These are phyloP conservation scores for Auriculariales sp. DNA, from an alignment of 768 basidiomycete species.

Conservation along the genomic window DNA sequence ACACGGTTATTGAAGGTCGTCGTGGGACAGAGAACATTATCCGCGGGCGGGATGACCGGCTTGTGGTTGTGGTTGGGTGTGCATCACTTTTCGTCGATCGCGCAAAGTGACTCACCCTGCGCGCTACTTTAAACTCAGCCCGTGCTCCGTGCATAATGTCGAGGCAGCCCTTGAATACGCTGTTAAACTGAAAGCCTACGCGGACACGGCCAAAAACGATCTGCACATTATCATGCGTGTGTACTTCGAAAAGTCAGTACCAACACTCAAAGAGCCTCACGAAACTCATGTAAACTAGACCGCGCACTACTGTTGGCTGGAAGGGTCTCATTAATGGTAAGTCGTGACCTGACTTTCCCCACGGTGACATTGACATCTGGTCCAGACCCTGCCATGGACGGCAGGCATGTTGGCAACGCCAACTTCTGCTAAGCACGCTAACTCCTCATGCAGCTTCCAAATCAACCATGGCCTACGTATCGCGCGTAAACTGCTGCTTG, in stretches of 20 bases:
- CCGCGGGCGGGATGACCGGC: slow-evolving; percentile 77
- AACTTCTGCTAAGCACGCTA: not conserved
- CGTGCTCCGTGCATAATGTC: slow-evolving; percentile 89
- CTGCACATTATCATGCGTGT: slow-evolving; percentile 94
- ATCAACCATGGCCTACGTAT: slow-evolving; percentile 92
- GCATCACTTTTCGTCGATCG: slow-evolving; percentile 12
- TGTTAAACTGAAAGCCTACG: slow-evolving; percentile 60
- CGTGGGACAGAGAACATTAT: slow-evolving; percentile 64
- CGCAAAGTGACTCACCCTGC: not conserved
- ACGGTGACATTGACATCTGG: not conserved
- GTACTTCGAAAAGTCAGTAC: slow-evolving; percentile 75
- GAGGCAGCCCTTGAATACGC: slow-evolving; percentile 83
- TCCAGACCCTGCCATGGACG: slow-evolving; percentile 78
- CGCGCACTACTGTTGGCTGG: slow-evolving; percentile 94
- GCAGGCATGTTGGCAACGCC: slow-evolving; percentile 15
- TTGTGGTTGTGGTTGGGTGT: slow-evolving; percentile 84
- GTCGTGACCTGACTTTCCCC: not conserved
- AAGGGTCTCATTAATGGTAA: slow-evolving; percentile 89
- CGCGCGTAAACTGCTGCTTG: slow-evolving; percentile 74
- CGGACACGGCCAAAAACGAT: slow-evolving; percentile 67
- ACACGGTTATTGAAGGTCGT: slow-evolving; percentile 82
- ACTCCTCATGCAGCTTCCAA: slow-evolving; percentile 43
- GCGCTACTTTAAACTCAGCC: slow-evolving; percentile 27
- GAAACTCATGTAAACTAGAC: slow-evolving; percentile 13
- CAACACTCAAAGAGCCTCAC: not conserved